Conservation (phyloP, 441 rosid genomes). For the Gossypium gossypioides region DNA sequence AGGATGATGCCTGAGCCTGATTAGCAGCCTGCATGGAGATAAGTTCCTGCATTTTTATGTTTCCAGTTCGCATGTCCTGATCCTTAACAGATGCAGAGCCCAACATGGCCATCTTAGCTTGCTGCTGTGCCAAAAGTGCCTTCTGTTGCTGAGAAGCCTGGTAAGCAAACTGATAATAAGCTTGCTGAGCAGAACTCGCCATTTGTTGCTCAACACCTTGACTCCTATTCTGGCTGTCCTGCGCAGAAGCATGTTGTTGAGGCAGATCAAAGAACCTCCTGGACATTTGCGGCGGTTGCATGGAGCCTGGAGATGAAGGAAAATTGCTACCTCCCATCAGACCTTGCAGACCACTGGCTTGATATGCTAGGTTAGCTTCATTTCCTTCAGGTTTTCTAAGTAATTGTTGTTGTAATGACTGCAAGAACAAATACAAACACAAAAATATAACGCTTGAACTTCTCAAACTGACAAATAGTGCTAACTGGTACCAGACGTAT, state of each 20-base stretch:
- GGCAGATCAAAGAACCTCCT: slow-evolving; percentile 68
- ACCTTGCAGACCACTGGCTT: slow-evolving; percentile 66
- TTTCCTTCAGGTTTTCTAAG: slow-evolving; percentile 67
- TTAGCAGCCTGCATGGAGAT: slow-evolving; percentile 62
- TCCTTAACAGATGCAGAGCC: slow-evolving; percentile 53
- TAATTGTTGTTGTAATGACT: slow-evolving; percentile 59
- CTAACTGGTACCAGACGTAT: not conserved
- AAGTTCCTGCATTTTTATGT: slow-evolving; percentile 76
- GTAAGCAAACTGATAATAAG: slow-evolving; percentile 68
- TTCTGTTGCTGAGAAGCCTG: slow-evolving; percentile 73
- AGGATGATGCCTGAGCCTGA: slow-evolving; percentile 78
- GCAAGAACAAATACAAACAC: slow-evolving; percentile 19
- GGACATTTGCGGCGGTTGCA: slow-evolving; percentile 72
- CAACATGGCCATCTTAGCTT: slow-evolving; percentile 71
- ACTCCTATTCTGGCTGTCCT: slow-evolving; percentile 56
- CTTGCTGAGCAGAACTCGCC: slow-evolving; percentile 76
- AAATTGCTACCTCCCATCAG: slow-evolving; percentile 62
- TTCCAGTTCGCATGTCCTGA: slow-evolving; percentile 54
- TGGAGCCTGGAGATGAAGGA: slow-evolving; percentile 57
- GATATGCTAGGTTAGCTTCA: slow-evolving; percentile 71
- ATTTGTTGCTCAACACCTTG: slow-evolving; percentile 67
- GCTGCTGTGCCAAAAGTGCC: slow-evolving; percentile 48
- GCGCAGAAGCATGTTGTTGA: slow-evolving; percentile 55
- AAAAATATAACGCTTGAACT: not conserved
- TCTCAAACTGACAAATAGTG: not conserved